Evolutionary conservation across 495 filamentous ascomycete species (phyloP), one percentile per base, ranked within the genome.

Genomic region (Rhizodiscina lignyota): DNA sequence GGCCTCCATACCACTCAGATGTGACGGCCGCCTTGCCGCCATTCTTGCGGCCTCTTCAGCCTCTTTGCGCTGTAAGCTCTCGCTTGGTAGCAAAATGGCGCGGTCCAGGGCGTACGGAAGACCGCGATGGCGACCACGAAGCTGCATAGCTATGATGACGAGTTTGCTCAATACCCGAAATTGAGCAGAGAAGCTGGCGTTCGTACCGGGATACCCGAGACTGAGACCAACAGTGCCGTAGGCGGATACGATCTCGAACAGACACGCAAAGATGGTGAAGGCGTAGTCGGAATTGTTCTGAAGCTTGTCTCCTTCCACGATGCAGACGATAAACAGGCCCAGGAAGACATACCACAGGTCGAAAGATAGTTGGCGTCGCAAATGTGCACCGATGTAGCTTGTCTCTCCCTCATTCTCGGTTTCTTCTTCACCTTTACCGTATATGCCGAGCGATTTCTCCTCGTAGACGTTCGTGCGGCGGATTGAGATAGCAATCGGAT

Each of bases 391-490:
- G 36, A 94, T 74, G 45, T 94, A 94, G 39, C 71, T 83, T 29
- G 60, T 58, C 1, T 44, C 48, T 2, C 54, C 47, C 21, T 62
- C 56, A n/a, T 74, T 66, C 5, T 44, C 42, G 0, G 49, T 38
- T 0, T 61, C 52, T 1, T 68, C 64, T 5, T 32, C 31, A 4
- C 72, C 64, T 0, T 58, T 55, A 16, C 48, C 20, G 47, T 82
- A 94, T 16, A 96, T 70, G 1, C 87, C 87, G 6, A 96, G 68
- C 36, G 81, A 86, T 47, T 79, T 79, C 52, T 96, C 87, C 55
- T 96, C 87, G 62, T 96, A 96, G 6, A 94, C 86, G 53, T 96
- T 96, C 23, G 87, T 94, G 34, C 82, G 69, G 38, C 87, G 79
- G 47, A 94, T 73, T 19, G 79, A 87, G 38, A 96, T 94, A 42